These are phyloP conservation scores for Penicillium sp. DNA, from an alignment of 2,329 filamentous ascomycete species.

Conservation along the genomic window DNA sequence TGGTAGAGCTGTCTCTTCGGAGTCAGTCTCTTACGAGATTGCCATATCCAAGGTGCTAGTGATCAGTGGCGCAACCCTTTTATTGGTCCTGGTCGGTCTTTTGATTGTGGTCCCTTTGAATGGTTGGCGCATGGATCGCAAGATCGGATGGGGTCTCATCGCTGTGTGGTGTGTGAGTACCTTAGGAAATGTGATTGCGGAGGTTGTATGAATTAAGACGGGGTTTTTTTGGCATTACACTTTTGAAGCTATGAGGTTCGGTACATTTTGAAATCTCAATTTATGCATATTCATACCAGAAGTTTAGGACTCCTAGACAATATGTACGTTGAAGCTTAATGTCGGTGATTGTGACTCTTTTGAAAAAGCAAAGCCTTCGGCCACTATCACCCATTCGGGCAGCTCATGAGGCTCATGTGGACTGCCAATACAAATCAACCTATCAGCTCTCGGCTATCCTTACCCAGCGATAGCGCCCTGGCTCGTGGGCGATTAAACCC, in stretches of 20 bases:
- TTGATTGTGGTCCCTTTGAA: conserved; percentile 81
- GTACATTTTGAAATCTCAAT: not conserved
- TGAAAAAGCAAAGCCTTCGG: too few species aligned
- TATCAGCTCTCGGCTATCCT: not conserved
- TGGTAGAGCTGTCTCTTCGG: not conserved
- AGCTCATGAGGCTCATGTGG: not conserved
- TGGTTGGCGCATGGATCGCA: conserved; percentile 79
- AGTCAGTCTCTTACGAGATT: conserved; percentile 68
- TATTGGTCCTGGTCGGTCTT: conserved; percentile 76
- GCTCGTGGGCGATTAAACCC: not conserved
- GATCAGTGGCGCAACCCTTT: conserved; percentile 78
- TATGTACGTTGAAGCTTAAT: not conserved
- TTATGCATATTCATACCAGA: not conserved
- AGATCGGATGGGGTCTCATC: conserved; percentile 79
- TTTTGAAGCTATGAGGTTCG: not conserved
- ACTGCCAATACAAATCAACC: not conserved
- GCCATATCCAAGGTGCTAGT: conserved; percentile 81
- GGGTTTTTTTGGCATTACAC: conserved; percentile 12
- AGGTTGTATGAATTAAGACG: conserved; percentile 51
- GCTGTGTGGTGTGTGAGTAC: conserved; percentile 80
- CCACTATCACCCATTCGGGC: not conserved
- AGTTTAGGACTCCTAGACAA: not conserved
- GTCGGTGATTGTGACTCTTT: not conserved
- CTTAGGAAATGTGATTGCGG: conserved; percentile 75
- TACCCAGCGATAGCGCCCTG: not conserved